Evolutionary conservation across 2,329 filamentous ascomycete species (phyloP).

Genomic region (Colletotrichum liaoningense): DNA sequence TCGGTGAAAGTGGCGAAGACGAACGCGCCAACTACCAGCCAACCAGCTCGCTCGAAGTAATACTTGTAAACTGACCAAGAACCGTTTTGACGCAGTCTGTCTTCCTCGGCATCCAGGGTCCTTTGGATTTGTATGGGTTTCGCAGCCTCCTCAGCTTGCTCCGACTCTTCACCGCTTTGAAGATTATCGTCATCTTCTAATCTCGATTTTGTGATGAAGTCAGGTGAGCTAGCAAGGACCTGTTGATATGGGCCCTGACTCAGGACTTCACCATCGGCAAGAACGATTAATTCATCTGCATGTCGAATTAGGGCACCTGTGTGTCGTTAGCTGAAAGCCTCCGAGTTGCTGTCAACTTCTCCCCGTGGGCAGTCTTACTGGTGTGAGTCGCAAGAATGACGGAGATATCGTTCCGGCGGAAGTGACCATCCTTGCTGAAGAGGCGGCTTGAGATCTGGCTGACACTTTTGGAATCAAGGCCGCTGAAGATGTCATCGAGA

Average conservation of each 20-base stretch:
- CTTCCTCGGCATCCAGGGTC: not conserved
- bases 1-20: not conserved
- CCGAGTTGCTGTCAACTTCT: not conserved
- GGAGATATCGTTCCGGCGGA: not conserved
- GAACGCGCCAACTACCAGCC: not conserved
- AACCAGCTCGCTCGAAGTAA: slow-evolving; percentile 8
- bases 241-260: slow-evolving; percentile 1
- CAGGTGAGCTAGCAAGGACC: not conserved
- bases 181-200: not conserved
- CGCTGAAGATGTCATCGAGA: slow-evolving; percentile 20
- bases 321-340: not conserved
- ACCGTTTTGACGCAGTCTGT: slow-evolving; percentile 4
- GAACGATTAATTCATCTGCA: slow-evolving; percentile 6
- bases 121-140: not conserved
- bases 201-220: not conserved
- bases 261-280: not conserved
- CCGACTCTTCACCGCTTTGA: not conserved
- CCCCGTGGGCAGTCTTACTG: not conserved
- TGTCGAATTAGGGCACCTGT: not conserved
- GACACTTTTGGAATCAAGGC: not conserved
- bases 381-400: slow-evolving; percentile 20
- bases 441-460: not conserved
- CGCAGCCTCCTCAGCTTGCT: not conserved
- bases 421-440: not conserved
- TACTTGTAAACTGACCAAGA: slow-evolving; percentile 16